These are phyloP conservation scores for Helianthus annuus DNA, from an alignment of 129 eudicot species.

Conservation along the genomic window DNA sequence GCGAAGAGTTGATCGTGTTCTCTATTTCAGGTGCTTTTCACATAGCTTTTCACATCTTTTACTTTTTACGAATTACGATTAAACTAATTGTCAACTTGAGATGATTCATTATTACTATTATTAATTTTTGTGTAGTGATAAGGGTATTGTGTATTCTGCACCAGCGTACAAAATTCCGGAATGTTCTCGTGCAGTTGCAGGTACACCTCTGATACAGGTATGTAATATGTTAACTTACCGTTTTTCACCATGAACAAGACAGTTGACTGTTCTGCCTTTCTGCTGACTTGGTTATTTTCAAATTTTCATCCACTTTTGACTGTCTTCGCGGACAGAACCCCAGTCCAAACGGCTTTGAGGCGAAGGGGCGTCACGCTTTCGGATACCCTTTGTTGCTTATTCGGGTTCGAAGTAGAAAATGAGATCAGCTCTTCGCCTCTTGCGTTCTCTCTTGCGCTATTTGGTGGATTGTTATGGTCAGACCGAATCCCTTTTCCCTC, in stretches of 20 bases:
- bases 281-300: conserved; percentile 27
- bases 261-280: conserved; percentile 10
- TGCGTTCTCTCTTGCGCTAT: too few species aligned
- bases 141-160: conserved; percentile 87
- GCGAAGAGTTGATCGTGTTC: conserved; percentile 73
- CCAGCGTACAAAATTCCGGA: conserved; percentile 94
- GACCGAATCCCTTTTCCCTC: too few species aligned
- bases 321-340: too few species aligned
- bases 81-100: background rate
- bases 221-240: conserved; percentile 6
- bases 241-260: conserved; percentile 5
- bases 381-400: too few species aligned
- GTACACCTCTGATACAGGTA: conserved; percentile 93
- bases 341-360: too few species aligned
- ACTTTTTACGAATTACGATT: background rate
- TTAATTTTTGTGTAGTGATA: conserved; percentile 63
- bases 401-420: too few species aligned
- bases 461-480: too few species aligned
- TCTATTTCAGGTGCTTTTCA: conserved; percentile 85
- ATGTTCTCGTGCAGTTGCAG: conserved; percentile 93
- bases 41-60: conserved; percentile 15
- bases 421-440: too few species aligned
- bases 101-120: background rate
- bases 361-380: too few species aligned
- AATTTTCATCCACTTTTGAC: conserved; percentile 16